Evolutionary conservation across 2,329 filamentous ascomycete genomes (phyloP).

Genomic region (Talaromyces sp.): DNA sequence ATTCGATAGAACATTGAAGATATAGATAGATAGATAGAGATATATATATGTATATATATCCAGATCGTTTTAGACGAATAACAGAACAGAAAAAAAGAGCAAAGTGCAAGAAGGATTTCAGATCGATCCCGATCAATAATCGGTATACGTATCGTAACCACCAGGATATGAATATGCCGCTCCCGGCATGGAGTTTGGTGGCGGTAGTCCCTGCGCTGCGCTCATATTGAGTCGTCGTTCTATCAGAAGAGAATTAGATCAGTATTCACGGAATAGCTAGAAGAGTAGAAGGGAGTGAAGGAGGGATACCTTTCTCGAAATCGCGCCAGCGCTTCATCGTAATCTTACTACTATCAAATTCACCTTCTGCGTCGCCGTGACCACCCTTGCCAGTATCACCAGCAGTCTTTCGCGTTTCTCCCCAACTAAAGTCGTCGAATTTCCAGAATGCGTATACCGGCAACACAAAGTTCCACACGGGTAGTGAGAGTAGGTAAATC

Average conservation of each 20-base stretch:
- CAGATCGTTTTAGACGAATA: not conserved
- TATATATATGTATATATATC: not conserved
- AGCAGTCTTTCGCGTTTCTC: constrained; percentile 91
- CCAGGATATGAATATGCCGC: constrained; percentile 27
- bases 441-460: constrained; percentile 98
- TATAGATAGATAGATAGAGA: not conserved
- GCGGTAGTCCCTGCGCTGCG: constrained; percentile 23
- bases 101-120: constrained; percentile 7
- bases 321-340: constrained; percentile 99
- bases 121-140: constrained; percentile 26
- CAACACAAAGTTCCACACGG: constrained; percentile 95
- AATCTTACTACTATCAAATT: constrained; percentile 98
- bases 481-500: constrained; percentile 87
- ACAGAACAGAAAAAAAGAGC: not conserved
- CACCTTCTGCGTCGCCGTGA: constrained; percentile 75
- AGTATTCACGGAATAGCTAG: not conserved
- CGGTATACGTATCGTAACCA: constrained; percentile 33
- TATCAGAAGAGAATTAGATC: constrained; percentile 16
- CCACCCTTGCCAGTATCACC: constrained; percentile 86
- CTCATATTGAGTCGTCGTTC: constrained; percentile 35
- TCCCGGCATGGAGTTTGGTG: constrained; percentile 20
- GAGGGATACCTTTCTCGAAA: constrained; percentile 69
- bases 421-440: constrained; percentile 99
- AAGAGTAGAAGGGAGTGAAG: not conserved
- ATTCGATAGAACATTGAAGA: constrained; percentile 3